Conservation (phyloP, 805 yeast species). For the Ogataea pini region DNA sequence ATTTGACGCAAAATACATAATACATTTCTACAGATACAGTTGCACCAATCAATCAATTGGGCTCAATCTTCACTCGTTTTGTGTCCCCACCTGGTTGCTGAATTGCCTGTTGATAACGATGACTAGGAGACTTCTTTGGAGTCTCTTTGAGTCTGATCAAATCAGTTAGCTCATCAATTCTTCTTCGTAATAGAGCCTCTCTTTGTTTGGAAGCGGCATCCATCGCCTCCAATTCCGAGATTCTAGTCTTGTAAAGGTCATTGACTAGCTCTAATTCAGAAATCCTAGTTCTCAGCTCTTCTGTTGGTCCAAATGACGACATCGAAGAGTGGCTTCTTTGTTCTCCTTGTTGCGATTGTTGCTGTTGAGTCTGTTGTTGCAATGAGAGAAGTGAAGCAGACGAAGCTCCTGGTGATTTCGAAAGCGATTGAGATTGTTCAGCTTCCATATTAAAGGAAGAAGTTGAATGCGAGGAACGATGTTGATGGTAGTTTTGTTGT, state of each 20-base stretch:
- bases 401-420: constrained; percentile 12
- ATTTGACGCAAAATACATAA: constrained; percentile 4
- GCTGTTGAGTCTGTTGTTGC: too few species aligned
- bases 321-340: constrained; percentile 20
- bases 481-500: constrained; percentile 1
- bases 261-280: constrained; percentile 89
- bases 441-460: constrained; percentile 2
- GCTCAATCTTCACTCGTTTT: constrained; percentile 25
- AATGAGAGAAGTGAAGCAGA: constrained; percentile 2
- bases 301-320: constrained; percentile 15
- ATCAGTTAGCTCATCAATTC: constrained; percentile 45
- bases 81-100: constrained; percentile 20
- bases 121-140: constrained; percentile 12
- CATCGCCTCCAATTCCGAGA: constrained; percentile 76
- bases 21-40: constrained; percentile 4
- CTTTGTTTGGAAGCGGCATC: constrained; percentile 56
- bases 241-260: constrained; percentile 81
- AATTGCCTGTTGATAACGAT: constrained; percentile 12
- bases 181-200: constrained; percentile 47
- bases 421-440: constrained; percentile 4
- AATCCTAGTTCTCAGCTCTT: constrained; percentile 67
- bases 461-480: constrained; percentile 1
- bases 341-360: constrained; percentile 19
- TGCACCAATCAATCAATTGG: constrained; percentile 2
- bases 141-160: constrained; percentile 14